Conservation (phyloP, 257 asterid species). For the Nicotiana attenuata region DNA sequence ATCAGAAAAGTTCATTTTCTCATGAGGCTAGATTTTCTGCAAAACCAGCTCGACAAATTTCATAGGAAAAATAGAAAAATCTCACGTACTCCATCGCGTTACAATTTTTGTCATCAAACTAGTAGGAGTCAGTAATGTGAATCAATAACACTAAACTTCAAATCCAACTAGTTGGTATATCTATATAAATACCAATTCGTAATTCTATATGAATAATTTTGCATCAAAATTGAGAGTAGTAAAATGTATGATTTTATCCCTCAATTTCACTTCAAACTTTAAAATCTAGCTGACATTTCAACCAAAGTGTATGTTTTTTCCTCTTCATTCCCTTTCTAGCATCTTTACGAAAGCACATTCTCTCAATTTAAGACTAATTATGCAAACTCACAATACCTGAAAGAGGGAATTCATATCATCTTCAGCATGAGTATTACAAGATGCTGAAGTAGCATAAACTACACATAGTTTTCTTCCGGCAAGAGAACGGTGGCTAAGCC, state of each 20-base stretch:
- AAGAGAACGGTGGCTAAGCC: not conserved
- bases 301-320: no score
- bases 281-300: not conserved
- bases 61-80: not conserved
- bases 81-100: not conserved
- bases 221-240: not conserved
- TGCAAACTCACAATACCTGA: not conserved
- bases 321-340: not conserved
- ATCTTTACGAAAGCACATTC: not conserved
- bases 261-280: not conserved
- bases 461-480: not conserved
- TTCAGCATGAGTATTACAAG: not conserved
- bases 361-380: not conserved
- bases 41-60: not conserved
- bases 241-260: not conserved
- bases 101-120: not conserved
- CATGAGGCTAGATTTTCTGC: not conserved
- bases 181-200: not conserved
- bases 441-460: not conserved
- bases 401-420: not conserved
- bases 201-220: not conserved
- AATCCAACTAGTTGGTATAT: not conserved
- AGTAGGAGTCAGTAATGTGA: not conserved
- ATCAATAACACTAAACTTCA: not conserved
- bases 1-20: not conserved